Conservation (phyloP, 352 stramenopile species). For the Peronospora farinosa region DNA sequence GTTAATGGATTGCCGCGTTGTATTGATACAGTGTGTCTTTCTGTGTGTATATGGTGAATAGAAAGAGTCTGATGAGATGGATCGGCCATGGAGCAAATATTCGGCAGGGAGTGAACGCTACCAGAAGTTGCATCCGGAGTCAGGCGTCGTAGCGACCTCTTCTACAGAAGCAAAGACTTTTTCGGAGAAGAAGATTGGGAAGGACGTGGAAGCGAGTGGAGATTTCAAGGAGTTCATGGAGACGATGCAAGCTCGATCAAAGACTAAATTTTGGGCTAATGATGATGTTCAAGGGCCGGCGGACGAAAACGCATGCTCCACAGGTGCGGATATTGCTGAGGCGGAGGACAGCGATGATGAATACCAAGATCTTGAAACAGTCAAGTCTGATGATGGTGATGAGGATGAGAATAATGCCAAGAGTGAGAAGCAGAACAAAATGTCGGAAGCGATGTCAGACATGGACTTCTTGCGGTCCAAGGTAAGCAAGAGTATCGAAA, state of each 20-base stretch:
- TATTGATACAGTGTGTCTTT: constrained; percentile 6
- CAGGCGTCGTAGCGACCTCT: constrained; percentile 7
- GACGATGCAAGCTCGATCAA: constrained; percentile 85
- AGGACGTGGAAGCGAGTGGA: constrained; percentile 29
- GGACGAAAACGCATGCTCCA: constrained; percentile 19
- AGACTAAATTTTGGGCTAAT: constrained; percentile 89
- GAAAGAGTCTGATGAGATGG: constrained; percentile 51
- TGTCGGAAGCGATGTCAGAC: constrained; percentile 62
- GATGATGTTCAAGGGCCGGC: constrained; percentile 68
- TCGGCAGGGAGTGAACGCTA: constrained; percentile 78
- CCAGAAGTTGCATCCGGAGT: constrained; percentile 32
- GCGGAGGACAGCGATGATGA: constrained; percentile 36
- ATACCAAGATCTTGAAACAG: constrained; percentile 26
- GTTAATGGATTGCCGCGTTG: neutral
- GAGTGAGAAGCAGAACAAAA: constrained; percentile 17
- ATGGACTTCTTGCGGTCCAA: constrained; percentile 93
- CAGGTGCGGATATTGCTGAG: constrained; percentile 25
- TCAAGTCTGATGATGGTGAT: constrained; percentile 31
- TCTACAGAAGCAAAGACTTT: constrained; percentile 9
- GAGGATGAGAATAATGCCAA: constrained; percentile 26
- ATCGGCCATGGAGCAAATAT: constrained; percentile 87
- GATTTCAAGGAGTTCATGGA: constrained; percentile 88
- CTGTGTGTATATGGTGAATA: constrained; percentile 12
- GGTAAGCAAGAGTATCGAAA: constrained; percentile 86
- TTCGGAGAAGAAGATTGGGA: constrained; percentile 12